These are phyloP conservation scores for Cordyceps farinosa DNA, from an alignment of 2,329 filamentous ascomycete species.

Conservation along the genomic window DNA sequence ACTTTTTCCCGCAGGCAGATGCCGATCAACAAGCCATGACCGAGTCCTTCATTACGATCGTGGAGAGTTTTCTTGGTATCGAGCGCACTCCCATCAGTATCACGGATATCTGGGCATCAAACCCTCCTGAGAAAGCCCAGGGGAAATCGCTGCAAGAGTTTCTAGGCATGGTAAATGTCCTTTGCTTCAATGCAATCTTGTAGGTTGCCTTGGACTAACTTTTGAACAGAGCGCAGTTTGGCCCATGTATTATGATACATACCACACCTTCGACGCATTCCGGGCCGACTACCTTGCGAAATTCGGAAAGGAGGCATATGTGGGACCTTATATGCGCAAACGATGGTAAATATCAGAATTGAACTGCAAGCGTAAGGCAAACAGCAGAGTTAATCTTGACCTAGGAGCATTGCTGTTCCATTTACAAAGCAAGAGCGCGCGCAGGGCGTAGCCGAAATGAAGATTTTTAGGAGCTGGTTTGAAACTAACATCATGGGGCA, in stretches of 20 bases:
- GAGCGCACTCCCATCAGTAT: constrained; percentile 11
- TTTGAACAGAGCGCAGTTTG: constrained; percentile 10
- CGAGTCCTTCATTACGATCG: constrained; percentile 2
- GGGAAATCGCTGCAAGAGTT: constrained; percentile 10
- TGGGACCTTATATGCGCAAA: constrained; percentile 7
- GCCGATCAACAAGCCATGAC: constrained; percentile 8
- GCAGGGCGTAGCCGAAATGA: constrained; percentile 9
- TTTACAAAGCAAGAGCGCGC: constrained; percentile 6
- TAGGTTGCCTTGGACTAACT: background rate
- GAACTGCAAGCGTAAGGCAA: background rate
- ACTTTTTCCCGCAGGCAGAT: constrained; percentile 11
- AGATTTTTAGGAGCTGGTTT: constrained; percentile 10
- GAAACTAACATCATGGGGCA: constrained; percentile 8
- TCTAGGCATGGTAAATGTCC: constrained; percentile 4
- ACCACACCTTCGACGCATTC: constrained; percentile 10
- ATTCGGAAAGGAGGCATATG: constrained; percentile 7
- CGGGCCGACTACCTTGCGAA: constrained; percentile 11
- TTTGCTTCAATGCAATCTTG: constrained; percentile 4
- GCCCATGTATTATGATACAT: constrained; percentile 12
- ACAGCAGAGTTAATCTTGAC: background rate
- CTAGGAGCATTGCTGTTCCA: constrained; percentile 9
- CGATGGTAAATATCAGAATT: constrained; percentile 8
- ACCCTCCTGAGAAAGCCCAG: constrained; percentile 3
- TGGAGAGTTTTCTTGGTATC: constrained; percentile 11
- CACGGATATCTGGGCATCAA: constrained; percentile 3